Base-by-base conservation (phyloP, 2,329 filamentous ascomycete species). In the Stagonosporopsis tanaceti region DNA sequence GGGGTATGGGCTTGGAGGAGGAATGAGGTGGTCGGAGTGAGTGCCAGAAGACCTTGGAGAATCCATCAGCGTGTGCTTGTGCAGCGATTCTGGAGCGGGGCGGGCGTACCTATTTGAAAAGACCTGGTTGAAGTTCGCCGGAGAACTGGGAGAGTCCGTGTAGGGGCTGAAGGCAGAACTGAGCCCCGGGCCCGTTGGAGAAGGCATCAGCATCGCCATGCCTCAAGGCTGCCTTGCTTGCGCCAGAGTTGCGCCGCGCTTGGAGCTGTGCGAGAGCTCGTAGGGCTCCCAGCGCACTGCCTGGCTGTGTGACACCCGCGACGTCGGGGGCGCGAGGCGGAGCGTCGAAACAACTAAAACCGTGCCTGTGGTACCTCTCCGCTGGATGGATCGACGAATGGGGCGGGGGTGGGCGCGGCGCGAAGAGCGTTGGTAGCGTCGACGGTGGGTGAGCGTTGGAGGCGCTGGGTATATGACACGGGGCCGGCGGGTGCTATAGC, bases 1-100 rank as follows among this genome's bases (percentile, higher is more conserved):
- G 84, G 72, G 85, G 76, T 81, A 89, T 28, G 80, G 81, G 61
- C 79, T 81, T 15, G 77, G 75, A 35, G 79, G 80, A 38, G 79
- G 80, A 41, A 78, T 72, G 48, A 83, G 76, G 65, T 80, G 79
- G 68, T 81, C 80, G 55, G 73, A 77, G n/a, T 70, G 61, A 50
- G 71, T 68, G 78, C 81, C 73, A 54, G 78, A 80, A 50, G 80
- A 77, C 67, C 80, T 79, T 67, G 47, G 64, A 41, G 62, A 64
- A 50, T 65, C 62, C 72, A 73, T 76, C 69, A 73, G 64, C 66
- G 62, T 51, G 60, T 46, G 39, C 14, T 47, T 37, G 32, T 27
- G 20, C 32, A 55, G 68, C 41, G 32, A 8, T 17, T 17, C 4
- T 20, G 81, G 57, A 12, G 28, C 15, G 77, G 34, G 79, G 80